These are phyloP conservation scores for Sordariomycetes sp. DNA, from an alignment of 2,329 filamentous ascomycete species.

Conservation along the genomic window DNA sequence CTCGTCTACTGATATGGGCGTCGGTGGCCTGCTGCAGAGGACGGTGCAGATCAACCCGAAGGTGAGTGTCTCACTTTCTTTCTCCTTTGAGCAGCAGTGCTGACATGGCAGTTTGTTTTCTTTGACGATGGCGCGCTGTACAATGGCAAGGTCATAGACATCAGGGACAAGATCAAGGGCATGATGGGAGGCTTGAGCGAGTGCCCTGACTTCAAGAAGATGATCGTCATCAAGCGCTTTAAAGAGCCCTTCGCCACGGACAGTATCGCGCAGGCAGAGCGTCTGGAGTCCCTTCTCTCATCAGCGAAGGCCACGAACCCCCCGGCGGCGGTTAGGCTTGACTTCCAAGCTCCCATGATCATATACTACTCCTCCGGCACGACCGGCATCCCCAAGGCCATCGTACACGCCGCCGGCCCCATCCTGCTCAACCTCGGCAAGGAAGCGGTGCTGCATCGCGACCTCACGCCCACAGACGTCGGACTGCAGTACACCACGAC, in stretches of 20 bases:
- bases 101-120: conserved; percentile 53
- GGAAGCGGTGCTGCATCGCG: conserved; percentile 47
- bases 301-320: conserved; percentile 16
- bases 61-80: conserved; percentile 20
- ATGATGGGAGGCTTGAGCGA: conserved; percentile 57
- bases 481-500: conserved; percentile 54
- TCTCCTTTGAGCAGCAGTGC: background rate
- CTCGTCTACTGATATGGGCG: conserved; percentile 76
- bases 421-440: conserved; percentile 45
- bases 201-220: conserved; percentile 49
- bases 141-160: conserved; percentile 65
- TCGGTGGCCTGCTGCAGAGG: conserved; percentile 66
- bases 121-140: conserved; percentile 75
- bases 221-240: conserved; percentile 62
- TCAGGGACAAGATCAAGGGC: conserved; percentile 64
- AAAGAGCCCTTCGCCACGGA: conserved; percentile 48
- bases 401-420: conserved; percentile 68
- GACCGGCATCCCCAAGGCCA: conserved; percentile 77
- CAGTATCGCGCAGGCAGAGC: conserved; percentile 35
- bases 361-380: conserved; percentile 76
- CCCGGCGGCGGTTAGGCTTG: conserved; percentile 40
- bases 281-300: conserved; percentile 33
- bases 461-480: conserved; percentile 27
- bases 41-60: conserved; percentile 66
- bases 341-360: conserved; percentile 67